These are phyloP conservation scores for Rhizomucor pusillus DNA, from an alignment of 371 early-diverging fungal species.

Conservation along the genomic window DNA sequence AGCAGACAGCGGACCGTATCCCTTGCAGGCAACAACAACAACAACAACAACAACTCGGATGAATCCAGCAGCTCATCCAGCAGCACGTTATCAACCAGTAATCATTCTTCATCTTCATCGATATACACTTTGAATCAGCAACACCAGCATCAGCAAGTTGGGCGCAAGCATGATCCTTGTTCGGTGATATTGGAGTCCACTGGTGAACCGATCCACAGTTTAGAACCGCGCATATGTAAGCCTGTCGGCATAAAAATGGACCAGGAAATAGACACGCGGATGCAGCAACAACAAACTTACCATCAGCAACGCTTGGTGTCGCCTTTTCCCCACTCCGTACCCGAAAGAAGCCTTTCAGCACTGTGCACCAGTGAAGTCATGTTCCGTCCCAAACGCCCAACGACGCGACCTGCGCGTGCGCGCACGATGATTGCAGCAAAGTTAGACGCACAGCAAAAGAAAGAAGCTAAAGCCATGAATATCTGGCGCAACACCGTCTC, in stretches of 20 bases:
- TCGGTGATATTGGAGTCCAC: no score
- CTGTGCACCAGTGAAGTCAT: background rate
- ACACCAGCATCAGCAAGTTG: background rate
- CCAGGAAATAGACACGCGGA: background rate
- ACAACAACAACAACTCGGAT: no score
- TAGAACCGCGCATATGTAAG: no score
- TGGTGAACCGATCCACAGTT: no score
- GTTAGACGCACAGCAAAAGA: constrained; percentile 9
- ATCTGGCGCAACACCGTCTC: constrained; percentile 18
- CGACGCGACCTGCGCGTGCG: constrained; percentile 4
- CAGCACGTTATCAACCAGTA: background rate
- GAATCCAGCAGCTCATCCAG: background rate
- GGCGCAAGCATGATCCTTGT: background rate
- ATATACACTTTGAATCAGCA: background rate
- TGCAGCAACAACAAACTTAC: background rate
- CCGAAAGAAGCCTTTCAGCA: background rate
- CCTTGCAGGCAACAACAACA: no score
- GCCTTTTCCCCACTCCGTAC: background rate
- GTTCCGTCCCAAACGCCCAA: background rate
- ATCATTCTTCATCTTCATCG: background rate
- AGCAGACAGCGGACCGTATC: no score
- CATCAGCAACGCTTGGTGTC: background rate
- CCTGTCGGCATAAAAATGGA: background rate
- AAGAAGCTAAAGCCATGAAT: constrained; percentile 16
- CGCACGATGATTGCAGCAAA: constrained; percentile 9